phyloP scores from a whole-genome alignment of 208 protist genomes.

The Phytomonas sp. region DNA sequence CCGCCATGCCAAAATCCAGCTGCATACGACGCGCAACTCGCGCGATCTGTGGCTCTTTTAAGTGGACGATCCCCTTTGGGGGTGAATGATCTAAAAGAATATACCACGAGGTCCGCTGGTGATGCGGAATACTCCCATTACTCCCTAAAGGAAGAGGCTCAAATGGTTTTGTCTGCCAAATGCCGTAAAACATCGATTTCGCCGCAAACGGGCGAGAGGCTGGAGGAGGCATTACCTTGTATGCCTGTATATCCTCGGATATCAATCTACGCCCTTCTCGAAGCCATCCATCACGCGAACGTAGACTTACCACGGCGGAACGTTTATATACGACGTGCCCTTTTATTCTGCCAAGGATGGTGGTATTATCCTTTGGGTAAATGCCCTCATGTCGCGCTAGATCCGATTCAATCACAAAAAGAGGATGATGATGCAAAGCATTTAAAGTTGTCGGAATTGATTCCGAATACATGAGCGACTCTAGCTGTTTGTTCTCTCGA shows the following conservation, averaged over 20 bases:
- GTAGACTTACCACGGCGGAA: constrained; percentile 67
- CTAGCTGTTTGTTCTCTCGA: constrained; percentile 63
- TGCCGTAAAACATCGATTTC: constrained; percentile 62
- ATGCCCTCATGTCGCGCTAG: constrained; percentile 70
- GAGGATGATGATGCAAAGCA: constrained; percentile 63
- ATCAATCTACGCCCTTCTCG: constrained; percentile 64
- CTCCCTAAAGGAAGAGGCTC: constrained; percentile 49
- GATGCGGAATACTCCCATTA: constrained; percentile 57
- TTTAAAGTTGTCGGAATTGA: constrained; percentile 72
- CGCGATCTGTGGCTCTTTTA: constrained; percentile 63
- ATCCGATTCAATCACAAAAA: constrained; percentile 80
- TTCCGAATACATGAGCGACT: constrained; percentile 74
- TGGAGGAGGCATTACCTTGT: constrained; percentile 74
- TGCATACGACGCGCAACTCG: constrained; percentile 78
- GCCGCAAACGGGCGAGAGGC: constrained; percentile 74
- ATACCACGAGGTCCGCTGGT: constrained; percentile 81
- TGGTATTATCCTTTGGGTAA: constrained; percentile 70
- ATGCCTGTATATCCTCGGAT: constrained; percentile 47
- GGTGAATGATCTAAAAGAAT: constrained; percentile 46
- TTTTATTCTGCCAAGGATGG: constrained; percentile 75
- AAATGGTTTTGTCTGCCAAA: constrained; percentile 84
- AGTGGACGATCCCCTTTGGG: constrained; percentile 55
- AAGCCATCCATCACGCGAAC: constrained; percentile 84
- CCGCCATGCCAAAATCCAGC: constrained; percentile 64
- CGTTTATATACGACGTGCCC: constrained; percentile 84